Evolutionary conservation across 1,284 basidiomycete genomes (phyloP), one percentile per base, ranked within the genome.

Genomic region (Albatrellus sp.): DNA sequence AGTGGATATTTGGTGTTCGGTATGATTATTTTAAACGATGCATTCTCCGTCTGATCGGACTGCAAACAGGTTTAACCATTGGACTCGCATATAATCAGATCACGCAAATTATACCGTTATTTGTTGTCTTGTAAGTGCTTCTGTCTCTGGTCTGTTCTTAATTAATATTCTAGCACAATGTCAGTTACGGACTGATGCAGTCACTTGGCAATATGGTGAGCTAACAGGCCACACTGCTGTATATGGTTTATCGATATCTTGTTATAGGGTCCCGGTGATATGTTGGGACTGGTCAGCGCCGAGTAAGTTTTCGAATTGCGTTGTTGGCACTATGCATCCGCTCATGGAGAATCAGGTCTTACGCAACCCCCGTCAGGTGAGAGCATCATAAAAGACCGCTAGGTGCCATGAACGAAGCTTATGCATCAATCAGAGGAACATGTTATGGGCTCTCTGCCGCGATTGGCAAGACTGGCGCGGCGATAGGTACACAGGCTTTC

Each of bases 401-500:
- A 13, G 10, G 12, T 32, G 11, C 38, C 31, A 30, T 17, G 12
- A 35, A 12, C 14, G 7, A 16, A 24, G 44, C 20, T 42, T 24
- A 19, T 29, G 30, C 45, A 30, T 33, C 24, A n/a, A 46, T 4
- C 31, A 46, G 44, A 32, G 83, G 80, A 5, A 80, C 80, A 4
- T 78, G 75, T 55, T 84, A 81, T 51, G 82, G 81, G 4, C 54
- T 88, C 41, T 77, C 77, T 36, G 79, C 82, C 9, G 81, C 82
- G 0, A 60, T 86, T 6, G 84, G 83, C 5, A 89, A 89, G 57
- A 68, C 76, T 0, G 86, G 86, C 5, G 85, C 84, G 6, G 86
- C 80, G 13, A 54, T 87, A 44, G 86, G 86, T 2, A 84, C 80
- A 0, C 80, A 89, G 57, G 80, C 70, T 1, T 87, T 87, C 60